Base-by-base conservation (phyloP, 2,329 filamentous ascomycete genomes). In the Rhytidhysteron rufulum region DNA sequence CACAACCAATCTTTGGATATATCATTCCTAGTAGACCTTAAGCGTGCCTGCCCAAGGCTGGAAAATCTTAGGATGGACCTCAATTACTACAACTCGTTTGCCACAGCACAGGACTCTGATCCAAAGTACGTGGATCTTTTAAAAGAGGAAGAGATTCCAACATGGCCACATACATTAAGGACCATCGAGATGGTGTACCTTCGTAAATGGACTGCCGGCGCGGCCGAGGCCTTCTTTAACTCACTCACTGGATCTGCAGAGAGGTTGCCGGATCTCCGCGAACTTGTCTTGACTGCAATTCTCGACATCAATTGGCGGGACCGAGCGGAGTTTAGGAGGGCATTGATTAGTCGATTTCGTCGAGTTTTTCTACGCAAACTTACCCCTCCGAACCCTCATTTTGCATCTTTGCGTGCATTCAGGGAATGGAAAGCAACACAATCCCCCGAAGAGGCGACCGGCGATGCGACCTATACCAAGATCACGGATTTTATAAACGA, bases 1-100 rank as follows among this genome's bases (percentile, higher is more conserved):
- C 86, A 95, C 64, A 95, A 95, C 54, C 82, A 87, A 45, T 81
- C 83, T 2, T 71, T 96, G 29, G 85, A 82, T 53, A 67, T 96
- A 30, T 79, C 76, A 0, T 96, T 95, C 54, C 71, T 93, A 5
- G 76, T 80, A 0, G 64, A 75, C 19, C 66, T 97, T 33, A 80
- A 78, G 15, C 62, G 68, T 4, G 74, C 77, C 2, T 95, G 89
- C 55, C 87, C 88, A 0, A 72, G 74, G 3, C 72, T 97, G 5
- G 73, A 83, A 53, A 74, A 78, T 18, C 71, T 97, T 29, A 78
- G 77, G 35, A 83, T 95, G 74, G 87, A 95, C 51, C 70, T 94
- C 37, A 83, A 80, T 11, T 93, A 89, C 55, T 90, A 82, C 64
- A 85, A 83, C 48, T 77, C 82, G 30, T 80, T 87, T 43, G 72